A percentile compares a stretch with the other conserved stretches of the same genome.
Conservation (phyloP, 306 rosid genomes). For the Casuarina cunninghamiana region DNA sequence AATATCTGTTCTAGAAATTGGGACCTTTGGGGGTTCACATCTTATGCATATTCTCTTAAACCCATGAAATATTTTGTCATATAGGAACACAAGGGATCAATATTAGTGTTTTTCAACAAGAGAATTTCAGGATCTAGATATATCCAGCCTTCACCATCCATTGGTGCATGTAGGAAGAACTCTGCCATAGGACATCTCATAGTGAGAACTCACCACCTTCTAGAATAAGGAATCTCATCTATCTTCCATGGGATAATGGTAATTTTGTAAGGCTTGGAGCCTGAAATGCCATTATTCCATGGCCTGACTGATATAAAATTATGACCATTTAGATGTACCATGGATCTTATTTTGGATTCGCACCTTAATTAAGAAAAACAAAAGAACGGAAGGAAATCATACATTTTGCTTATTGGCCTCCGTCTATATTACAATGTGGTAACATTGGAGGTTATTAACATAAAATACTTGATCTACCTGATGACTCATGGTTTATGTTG, state of each 20-base stretch:
- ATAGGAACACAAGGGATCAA: too few relatives aligned
- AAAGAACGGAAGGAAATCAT: background rate
- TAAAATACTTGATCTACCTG: constrained; percentile 5
- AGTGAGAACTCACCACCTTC: too few relatives aligned
- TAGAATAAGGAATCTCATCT: too few relatives aligned
- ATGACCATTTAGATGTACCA: background rate
- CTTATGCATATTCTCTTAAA: background rate
- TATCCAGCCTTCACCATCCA: too few relatives aligned
- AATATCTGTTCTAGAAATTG: background rate
- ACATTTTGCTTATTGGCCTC: background rate
- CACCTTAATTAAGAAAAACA: background rate
- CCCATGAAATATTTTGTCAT: background rate
- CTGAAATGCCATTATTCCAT: background rate
- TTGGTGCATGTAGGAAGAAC: too few relatives aligned
- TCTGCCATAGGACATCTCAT: too few relatives aligned
- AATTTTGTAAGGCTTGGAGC: background rate
- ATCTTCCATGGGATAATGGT: too few relatives aligned
- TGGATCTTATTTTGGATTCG: background rate
- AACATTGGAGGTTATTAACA: background rate
- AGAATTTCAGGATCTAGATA: too few relatives aligned
- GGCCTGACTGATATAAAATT: background rate
- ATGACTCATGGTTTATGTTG: background rate
- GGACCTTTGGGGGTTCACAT: background rate
- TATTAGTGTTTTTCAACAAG: too few relatives aligned
- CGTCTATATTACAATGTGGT: background rate